Base-by-base conservation (phyloP, 1,284 basidiomycete species). In the Cystobasidium pallidum region DNA sequence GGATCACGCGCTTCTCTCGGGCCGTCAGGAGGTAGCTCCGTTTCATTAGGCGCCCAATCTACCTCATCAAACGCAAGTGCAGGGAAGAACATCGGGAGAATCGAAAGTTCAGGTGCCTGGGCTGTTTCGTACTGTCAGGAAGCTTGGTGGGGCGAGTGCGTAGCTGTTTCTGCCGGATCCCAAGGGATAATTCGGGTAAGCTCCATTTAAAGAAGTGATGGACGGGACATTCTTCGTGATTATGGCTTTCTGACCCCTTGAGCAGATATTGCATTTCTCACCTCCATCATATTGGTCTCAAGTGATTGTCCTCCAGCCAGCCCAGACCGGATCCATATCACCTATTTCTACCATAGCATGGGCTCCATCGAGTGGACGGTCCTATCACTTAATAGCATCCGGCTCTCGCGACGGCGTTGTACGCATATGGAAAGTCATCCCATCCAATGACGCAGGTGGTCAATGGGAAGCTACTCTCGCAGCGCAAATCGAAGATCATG, bases 61-160 rank as follows among this genome's bases (percentile, higher is more conserved):
- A 43, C 41, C n/a, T 41, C 61, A 32, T 72, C 59, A 26, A 51
- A 52, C 26, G 36, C 67, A 41, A 75, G 59, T 55, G 64, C 52
- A 21, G 70, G 59, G 47, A 73, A 43, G 17, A 64, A 45, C 36
- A 57, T 52, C 15, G 68, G 74, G 11, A 62, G 71, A 36, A 65
- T 76, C 54, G 80, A 82, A 80, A 91, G 91, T 0, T 89, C 91
- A 73, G 92, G 92, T 10, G 94, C 91, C 0, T 96, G 93, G 92
- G 89, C 88, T 73, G 81, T 97, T 54, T 90, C 89, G 24, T 97
- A 93, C 92, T 96, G 93, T 81, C 91, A 91, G 78, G 94, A 97
- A 77, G 85, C 86, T 73, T 94, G 92, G 81, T 94, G 92, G 92
- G 93, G 94, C 0, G 90, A 93, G 78, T 80, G 94, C 28, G 83